Evolutionary conservation across 1,284 basidiomycete species (phyloP).

Genomic region (Cerrena zonata): DNA sequence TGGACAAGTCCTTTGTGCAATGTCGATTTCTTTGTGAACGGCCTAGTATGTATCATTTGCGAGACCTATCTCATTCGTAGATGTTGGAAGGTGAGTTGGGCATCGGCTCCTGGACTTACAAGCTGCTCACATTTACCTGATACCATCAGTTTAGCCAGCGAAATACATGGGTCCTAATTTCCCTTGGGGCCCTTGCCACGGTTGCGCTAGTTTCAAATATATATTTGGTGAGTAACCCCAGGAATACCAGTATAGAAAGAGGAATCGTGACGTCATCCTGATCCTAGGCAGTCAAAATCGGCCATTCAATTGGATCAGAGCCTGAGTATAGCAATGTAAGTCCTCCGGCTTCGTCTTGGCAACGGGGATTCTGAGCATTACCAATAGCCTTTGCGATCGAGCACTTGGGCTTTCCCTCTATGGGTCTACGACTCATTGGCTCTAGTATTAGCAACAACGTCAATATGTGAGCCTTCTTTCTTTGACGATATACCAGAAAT

Average conservation of each 20-base stretch:
- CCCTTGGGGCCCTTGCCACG: slow-evolving; percentile 23
- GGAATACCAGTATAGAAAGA: neutral
- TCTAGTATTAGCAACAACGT: slow-evolving; percentile 37
- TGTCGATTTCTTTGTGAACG: slow-evolving; percentile 43
- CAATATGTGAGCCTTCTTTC: slow-evolving; percentile 31
- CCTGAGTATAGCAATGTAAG: slow-evolving; percentile 22
- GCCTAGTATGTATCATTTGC: slow-evolving; percentile 40
- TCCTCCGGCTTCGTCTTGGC: neutral
- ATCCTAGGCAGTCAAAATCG: slow-evolving; percentile 24
- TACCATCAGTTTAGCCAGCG: slow-evolving; percentile 35
- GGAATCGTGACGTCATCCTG: neutral
- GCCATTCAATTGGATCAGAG: slow-evolving; percentile 10
- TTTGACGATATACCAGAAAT: neutral
- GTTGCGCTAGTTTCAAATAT: slow-evolving; percentile 30
- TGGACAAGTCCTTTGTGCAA: slow-evolving; percentile 36
- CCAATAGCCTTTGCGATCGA: slow-evolving; percentile 30
- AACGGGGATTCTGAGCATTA: neutral
- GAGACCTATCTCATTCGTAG: slow-evolving; percentile 42
- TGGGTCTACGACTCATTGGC: slow-evolving; percentile 27
- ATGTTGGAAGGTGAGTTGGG: slow-evolving; percentile 44
- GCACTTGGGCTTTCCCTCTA: slow-evolving; percentile 21
- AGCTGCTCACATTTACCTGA: neutral
- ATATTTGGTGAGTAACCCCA: slow-evolving; percentile 30
- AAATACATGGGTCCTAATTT: slow-evolving; percentile 32
- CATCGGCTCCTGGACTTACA: neutral